Evolutionary conservation across 345 rosid species (phyloP), one percentile per base, ranked within the genome.

Genomic region (Fremontodendron californicum): DNA sequence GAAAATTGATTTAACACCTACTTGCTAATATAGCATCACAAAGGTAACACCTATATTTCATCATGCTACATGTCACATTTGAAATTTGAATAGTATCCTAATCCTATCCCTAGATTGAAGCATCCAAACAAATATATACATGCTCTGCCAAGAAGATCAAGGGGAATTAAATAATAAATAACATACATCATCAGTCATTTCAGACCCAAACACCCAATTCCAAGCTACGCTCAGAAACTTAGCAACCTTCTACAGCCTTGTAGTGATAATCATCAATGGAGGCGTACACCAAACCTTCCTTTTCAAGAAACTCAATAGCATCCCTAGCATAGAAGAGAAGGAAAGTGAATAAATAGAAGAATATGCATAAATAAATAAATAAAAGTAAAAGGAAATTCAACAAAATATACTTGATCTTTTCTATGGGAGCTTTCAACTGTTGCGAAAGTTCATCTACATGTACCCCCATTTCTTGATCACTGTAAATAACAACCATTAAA

Each of bases 181-280:
- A n/a, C n/a, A n/a, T n/a, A n/a, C n/a, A n/a, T n/a, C n/a, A 42
- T 39, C n/a, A 12, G 29, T 13, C 9, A 39, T 39, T 39, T 39
- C 18, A 8, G 31, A 65, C 19, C 6, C 54, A 12, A 43, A 18
- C 46, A 23, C 12, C 54, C 21, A 68, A 68, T 43, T 43, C 73
- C n/a, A 60, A 1, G 29, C 64, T 13, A 31, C 0, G 9, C 48
- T 73, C 64, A 4, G 21, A 75, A 75, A 62, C 37, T 48, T 65
- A 79, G 78, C 80, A 87, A 57, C 80, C 88, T 82, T 84, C 89
- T 9, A 93, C 90, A 39, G 92, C 90, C 86, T 96, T 91, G 87
- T 87, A 96, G 85, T 93, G 99, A 79, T 85, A 91, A 74, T 96
- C 97, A n/a, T 96, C 99, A 16, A 96, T 88, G 62, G 98, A 93